Base-by-base conservation (phyloP, 2,329 filamentous ascomycete species). In the Didymella lethalis region DNA sequence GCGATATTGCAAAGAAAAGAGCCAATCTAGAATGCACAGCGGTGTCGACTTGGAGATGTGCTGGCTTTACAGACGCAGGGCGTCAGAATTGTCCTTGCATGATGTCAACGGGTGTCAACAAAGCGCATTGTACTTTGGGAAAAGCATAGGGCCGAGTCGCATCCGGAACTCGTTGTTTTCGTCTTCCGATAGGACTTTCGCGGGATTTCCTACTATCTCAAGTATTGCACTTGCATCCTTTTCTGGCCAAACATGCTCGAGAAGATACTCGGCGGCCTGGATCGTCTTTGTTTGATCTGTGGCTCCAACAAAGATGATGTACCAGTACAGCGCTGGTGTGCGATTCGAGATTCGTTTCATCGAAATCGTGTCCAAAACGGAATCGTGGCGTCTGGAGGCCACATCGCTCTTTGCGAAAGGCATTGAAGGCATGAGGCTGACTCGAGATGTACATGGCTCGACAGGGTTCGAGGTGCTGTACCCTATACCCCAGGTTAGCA, bases 201-300 rank as follows among this genome's bases (percentile, higher is more conserved):
- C 44, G 4, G 65, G 68, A 34, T 68, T 47, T 6, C 69, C 65
- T 18, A 69, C 62, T 23, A 54, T 46, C 41, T 65, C 29, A 10
- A 71, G 48, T 10, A 69, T 44, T 10, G 60, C 46, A 29, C 34
- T n/a, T 29, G 59, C 59, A 40, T 71, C 45, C 18, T 64, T 49
- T 3, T 57, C 64, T 14, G 51, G 55, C 54, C 54, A 63, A 1
- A 63, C 31, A 7, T 61, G 48, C 20, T 23, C 11, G 18, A 71
- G 26, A 3, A 70, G 54, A 14, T 31, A 43, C 47, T 68, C 55
- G 3, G 65, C 52, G 5, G 65, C 52, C 1, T 23, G n/a, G 1
- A 38, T 32, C 0, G 54, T 68, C 51, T 57, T 62, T 14, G 56
- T 38, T 16, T 40, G 25, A 25, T 69, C 60, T 4, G 49, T 57